These are phyloP conservation scores for Beauveria sp. DNA, from an alignment of 2,329 filamentous ascomycete species.

Conservation along the genomic window DNA sequence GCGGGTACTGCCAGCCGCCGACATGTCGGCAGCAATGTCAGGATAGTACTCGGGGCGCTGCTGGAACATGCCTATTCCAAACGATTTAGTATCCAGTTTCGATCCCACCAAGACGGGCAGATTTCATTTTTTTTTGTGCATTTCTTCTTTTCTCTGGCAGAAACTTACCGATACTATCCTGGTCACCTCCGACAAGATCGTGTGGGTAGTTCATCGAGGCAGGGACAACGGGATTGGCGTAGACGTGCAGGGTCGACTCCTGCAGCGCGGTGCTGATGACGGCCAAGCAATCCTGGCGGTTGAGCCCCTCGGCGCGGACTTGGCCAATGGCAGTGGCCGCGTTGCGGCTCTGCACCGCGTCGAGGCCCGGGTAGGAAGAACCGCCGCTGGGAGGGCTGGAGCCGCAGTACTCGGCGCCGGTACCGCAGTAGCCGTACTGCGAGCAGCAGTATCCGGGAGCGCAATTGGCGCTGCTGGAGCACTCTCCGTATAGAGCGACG, in stretches of 20 bases:
- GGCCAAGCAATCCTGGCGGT: slow-evolving; percentile 4
- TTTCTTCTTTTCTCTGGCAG: too few species aligned
- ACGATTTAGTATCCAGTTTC: neutral
- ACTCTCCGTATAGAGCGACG: slow-evolving; percentile 12
- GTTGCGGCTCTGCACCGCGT: slow-evolving; percentile 8
- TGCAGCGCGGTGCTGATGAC: slow-evolving; percentile 9
- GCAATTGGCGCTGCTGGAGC: slow-evolving; percentile 14
- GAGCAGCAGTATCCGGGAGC: slow-evolving; percentile 15
- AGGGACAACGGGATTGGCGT: slow-evolving; percentile 3
- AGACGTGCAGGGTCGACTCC: slow-evolving; percentile 9
- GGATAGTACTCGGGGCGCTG: slow-evolving; percentile 8
- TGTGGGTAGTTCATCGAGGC: slow-evolving; percentile 10
- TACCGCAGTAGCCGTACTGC: slow-evolving; percentile 16
- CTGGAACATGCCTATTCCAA: slow-evolving; percentile 4
- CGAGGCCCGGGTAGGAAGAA: neutral
- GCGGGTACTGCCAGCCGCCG: slow-evolving; percentile 4
- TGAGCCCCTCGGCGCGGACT: neutral
- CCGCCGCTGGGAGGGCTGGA: slow-evolving; percentile 10
- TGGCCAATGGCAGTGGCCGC: slow-evolving; percentile 7
- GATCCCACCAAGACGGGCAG: neutral
- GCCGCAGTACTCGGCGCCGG: slow-evolving; percentile 16
- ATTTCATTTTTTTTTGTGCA: neutral
- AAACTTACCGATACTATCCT: slow-evolving; percentile 7
- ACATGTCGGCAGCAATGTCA: slow-evolving; percentile 9
- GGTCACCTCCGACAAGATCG: slow-evolving; percentile 7